Base-by-base conservation (phyloP, 305 asterid genomes). In the Caryopteris hybrid region DNA sequence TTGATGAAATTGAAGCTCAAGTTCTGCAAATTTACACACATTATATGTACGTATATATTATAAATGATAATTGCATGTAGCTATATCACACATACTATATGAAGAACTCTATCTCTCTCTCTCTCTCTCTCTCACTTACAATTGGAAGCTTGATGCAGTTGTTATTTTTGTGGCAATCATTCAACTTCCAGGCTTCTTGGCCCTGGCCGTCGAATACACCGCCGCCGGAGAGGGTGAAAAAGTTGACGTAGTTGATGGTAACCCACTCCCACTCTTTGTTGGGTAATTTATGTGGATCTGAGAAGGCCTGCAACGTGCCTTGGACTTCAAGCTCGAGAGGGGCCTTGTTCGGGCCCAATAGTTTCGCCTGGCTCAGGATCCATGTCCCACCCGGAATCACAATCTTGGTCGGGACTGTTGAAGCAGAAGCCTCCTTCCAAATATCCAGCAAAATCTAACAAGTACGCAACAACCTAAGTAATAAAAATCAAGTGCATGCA, bases 171-270 rank as follows among this genome's bases (percentile, higher is more conserved):
- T 59, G 6, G 68, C 88, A 80, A 42, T 83, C 82, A 18, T 83
- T 83, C 18, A 9, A 1, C 57, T 39, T 58, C 88, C 83, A 83
- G 0, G 84, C 83, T 31, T 68, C 27, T 6, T 60, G 38, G 16
- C 88, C 88, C 65, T 70, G 80, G 3, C 88, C 88, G 12, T 83
- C 88, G 4, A 83, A 52, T 1, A 70, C 79, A 4, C 87, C 87
- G 9, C 85, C 85, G 3, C 88, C 88, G 2, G 75, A 61, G 23
- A 83, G 33, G 48, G 79, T 79, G 34, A 83, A 70, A 20, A 10
- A 0, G 23, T 67, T 55, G 4, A 73, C 71, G 9, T 83, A 74
- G 33, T 78, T 75, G 58, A 83, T 50, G 7, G 84, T 78, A 18
- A 83, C 22, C 88, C 88, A 83, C 23, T 69, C 78, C 0, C 51